Conservation (phyloP, 2,329 filamentous ascomycete species). For the Curvularia hawaiiensis region DNA sequence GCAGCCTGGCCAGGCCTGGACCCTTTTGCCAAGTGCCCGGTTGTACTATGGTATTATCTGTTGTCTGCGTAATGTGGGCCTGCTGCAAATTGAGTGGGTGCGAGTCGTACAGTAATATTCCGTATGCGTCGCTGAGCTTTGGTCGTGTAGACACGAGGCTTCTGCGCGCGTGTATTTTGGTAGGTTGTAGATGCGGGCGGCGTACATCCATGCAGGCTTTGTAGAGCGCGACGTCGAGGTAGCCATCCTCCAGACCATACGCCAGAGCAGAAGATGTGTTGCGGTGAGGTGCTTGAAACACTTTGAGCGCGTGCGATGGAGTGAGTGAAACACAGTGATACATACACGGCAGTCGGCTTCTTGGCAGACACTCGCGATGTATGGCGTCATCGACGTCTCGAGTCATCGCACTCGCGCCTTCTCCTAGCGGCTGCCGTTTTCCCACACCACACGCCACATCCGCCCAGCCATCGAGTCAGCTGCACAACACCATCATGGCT, state of each 20-base stretch:
- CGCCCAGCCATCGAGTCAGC: constrained; percentile 1
- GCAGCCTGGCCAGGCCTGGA: background rate
- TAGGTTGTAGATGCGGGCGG: background rate
- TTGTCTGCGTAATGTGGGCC: background rate
- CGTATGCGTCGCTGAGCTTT: background rate
- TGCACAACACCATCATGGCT: constrained; percentile 18
- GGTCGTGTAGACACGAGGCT: background rate
- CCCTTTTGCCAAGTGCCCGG: background rate
- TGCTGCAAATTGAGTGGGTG: background rate
- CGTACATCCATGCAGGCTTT: background rate
- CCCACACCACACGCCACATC: constrained; percentile 3
- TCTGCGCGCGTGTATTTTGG: background rate
- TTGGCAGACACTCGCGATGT: constrained; percentile 19
- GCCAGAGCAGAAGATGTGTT: background rate
- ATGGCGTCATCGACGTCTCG: constrained; percentile 11
- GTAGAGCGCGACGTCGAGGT: background rate
- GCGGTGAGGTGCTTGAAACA: too few species aligned
- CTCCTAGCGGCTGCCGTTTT: constrained; percentile 1
- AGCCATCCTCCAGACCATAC: background rate
- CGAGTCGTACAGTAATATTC: background rate
- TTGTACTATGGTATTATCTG: background rate
- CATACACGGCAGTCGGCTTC: background rate
- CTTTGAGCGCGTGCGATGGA: background rate
- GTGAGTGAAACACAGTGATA: background rate
- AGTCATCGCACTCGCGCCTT: background rate